Percentiles rank a stretch among this genome's conserved stretches.
These are phyloP conservation scores for Breynia disticha DNA, from an alignment of 441 rosid species.

Conservation along the genomic window DNA sequence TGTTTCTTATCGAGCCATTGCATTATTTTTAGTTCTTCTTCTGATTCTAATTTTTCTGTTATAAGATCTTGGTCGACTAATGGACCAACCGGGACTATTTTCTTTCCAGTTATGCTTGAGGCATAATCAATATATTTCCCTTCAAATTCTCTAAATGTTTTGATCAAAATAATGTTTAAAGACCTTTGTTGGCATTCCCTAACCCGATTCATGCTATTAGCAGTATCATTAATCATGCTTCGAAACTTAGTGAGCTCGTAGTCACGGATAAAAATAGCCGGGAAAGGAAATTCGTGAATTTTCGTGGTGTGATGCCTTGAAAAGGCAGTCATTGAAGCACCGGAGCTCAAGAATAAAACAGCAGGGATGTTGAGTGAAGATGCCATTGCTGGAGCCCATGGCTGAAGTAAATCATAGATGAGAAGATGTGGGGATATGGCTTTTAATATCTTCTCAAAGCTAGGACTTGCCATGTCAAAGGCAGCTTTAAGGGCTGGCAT, in stretches of 20 bases:
- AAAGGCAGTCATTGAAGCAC: slow-evolving; percentile 10
- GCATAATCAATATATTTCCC: slow-evolving; percentile 22
- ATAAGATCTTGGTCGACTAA: slow-evolving; percentile 16
- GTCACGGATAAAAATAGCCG: slow-evolving; percentile 6
- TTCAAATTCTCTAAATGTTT: slow-evolving; percentile 23
- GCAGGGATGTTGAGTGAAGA: slow-evolving; percentile 3
- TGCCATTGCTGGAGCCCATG: slow-evolving; percentile 19
- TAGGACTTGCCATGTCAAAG: slow-evolving; percentile 15
- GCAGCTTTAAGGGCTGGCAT: slow-evolving; percentile 26
- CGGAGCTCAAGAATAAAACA: slow-evolving; percentile 12
- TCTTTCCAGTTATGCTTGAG: slow-evolving; percentile 12
- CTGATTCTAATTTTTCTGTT: not conserved
- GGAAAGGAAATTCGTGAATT: slow-evolving; percentile 14
- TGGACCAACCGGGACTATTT: slow-evolving; percentile 22
- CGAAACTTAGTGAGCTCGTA: not conserved
- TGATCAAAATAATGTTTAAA: slow-evolving; percentile 17
- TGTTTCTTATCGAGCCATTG: slow-evolving; percentile 25
- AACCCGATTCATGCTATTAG: slow-evolving; percentile 1
- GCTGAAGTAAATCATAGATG: slow-evolving; percentile 27
- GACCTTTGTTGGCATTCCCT: slow-evolving; percentile 10
- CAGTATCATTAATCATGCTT: not conserved
- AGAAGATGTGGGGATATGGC: slow-evolving; percentile 18
- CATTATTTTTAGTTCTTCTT: not conserved
- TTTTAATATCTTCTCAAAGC: slow-evolving; percentile 10
- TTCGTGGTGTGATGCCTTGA: not conserved